phyloP scores from a whole-genome alignment of 163 green algal genomes.

The Prototheca stagnorum region DNA sequence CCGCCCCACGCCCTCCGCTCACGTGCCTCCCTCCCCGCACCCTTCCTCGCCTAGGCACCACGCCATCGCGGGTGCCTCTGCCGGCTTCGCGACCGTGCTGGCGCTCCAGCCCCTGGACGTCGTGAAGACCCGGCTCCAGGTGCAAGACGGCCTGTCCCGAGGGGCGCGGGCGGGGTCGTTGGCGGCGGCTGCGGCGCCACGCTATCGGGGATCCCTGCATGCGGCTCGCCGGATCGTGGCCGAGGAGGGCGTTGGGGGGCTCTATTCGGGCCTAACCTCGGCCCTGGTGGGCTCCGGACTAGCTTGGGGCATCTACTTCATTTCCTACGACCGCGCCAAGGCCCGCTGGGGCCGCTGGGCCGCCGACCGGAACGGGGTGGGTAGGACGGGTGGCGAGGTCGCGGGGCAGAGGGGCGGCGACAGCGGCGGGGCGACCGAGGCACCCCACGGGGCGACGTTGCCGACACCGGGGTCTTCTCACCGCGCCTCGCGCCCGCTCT shows the following conservation, averaged over 20 bases:
- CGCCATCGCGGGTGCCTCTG: slow-evolving; percentile 43
- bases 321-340: slow-evolving; percentile 59
- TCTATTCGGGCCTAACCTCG: slow-evolving; percentile 47
- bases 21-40: neutral
- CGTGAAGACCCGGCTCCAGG: slow-evolving; percentile 71
- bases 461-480: no score
- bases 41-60: slow-evolving; percentile 21
- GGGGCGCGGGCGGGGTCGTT: slow-evolving; percentile 1
- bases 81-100: slow-evolving; percentile 43
- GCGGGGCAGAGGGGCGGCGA: no score
- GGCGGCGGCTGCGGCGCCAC: slow-evolving; percentile 10
- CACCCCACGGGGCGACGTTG: no score
- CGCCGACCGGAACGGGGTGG: no score
- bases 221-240: slow-evolving; percentile 26
- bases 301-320: slow-evolving; percentile 79
- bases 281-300: slow-evolving; percentile 48
- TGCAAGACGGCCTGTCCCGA: no score
- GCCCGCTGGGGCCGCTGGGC: slow-evolving; percentile 25
- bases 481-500: no score
- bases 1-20: neutral
- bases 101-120: slow-evolving; percentile 72
- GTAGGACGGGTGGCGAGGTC: no score
- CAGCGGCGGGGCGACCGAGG: no score
- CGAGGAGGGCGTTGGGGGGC: slow-evolving; percentile 26
- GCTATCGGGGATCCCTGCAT: slow-evolving; percentile 32